Evolutionary conservation across 345 rosid genomes (phyloP).

Genomic region (Psidium guajava): DNA sequence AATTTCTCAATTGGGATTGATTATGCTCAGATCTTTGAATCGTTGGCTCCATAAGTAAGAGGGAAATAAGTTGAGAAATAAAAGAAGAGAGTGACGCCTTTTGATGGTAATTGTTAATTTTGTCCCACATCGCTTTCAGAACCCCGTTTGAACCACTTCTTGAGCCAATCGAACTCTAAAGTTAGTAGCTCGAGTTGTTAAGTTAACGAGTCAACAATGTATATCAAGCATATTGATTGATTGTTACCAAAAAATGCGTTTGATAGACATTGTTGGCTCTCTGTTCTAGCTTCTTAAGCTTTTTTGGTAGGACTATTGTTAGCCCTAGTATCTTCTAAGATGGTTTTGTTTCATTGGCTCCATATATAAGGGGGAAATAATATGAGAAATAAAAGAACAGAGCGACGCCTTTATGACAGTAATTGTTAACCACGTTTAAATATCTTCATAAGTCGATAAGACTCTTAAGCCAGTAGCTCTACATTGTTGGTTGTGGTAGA

Average conservation of each 20-base stretch:
- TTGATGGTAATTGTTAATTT: not conserved
- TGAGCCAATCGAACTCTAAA: not conserved
- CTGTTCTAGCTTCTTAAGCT: not conserved
- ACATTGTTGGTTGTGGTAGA: not conserved
- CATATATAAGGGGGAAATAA: not conserved
- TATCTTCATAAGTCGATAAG: not conserved
- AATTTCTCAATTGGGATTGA: not conserved
- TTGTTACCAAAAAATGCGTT: not conserved
- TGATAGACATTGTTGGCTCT: not conserved
- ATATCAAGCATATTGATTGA: not conserved
- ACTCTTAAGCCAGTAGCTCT: not conserved
- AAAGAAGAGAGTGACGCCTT: rapidly evolving
- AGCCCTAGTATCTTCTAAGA: not conserved
- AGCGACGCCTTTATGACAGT: rapidly evolving
- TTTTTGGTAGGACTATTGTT: not conserved
- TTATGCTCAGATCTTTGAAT: not conserved
- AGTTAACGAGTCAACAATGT: not conserved
- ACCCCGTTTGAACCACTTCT: not conserved
- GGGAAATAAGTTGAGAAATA: not conserved
- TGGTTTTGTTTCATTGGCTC: not conserved
- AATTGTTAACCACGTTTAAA: not conserved
- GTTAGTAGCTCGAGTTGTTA: not conserved
- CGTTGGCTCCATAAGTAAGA: not conserved
- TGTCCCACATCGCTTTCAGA: not conserved
- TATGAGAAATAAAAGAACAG: not conserved